These are phyloP conservation scores for Clavispora vitiphila DNA, from an alignment of 805 yeast species.

Conservation along the genomic window DNA sequence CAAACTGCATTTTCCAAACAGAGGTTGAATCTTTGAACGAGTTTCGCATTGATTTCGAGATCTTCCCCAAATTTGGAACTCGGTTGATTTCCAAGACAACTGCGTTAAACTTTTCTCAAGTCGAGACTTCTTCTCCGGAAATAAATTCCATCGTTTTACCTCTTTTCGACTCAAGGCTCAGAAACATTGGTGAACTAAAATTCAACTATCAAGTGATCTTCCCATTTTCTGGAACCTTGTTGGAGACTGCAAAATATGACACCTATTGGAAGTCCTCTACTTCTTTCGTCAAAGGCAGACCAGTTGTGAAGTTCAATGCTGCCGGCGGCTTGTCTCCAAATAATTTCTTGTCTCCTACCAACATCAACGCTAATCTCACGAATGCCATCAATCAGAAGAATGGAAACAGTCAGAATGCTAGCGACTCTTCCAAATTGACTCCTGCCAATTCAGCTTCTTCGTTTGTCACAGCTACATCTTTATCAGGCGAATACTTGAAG, in stretches of 20 bases:
- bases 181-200: slow-evolving; percentile 73
- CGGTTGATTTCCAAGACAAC: slow-evolving; percentile 85
- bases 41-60: slow-evolving; percentile 78
- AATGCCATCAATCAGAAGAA: not conserved
- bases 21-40: slow-evolving; percentile 59
- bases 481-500: slow-evolving; percentile 74
- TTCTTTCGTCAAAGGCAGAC: slow-evolving; percentile 42
- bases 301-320: slow-evolving; percentile 26
- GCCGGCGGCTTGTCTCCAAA: slow-evolving; percentile 40
- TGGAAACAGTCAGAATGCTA: not conserved
- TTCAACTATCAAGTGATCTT: slow-evolving; percentile 78
- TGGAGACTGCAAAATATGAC: slow-evolving; percentile 88
- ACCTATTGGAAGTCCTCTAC: slow-evolving; percentile 94
- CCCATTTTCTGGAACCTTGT: slow-evolving; percentile 80
- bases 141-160: slow-evolving; percentile 53
- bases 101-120: slow-evolving; percentile 52
- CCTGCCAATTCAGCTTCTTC: slow-evolving; percentile 37
- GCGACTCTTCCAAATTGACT: not conserved
- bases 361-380: slow-evolving; percentile 13
- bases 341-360: slow-evolving; percentile 35
- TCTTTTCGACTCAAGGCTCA: slow-evolving; percentile 72
- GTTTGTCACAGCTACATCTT: slow-evolving; percentile 86
- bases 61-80: slow-evolving; percentile 93
- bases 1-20: slow-evolving; percentile 75
- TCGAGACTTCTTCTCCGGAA: slow-evolving; percentile 37